Conservation (phyloP, 306 rosid species). For the Urtica urens region DNA sequence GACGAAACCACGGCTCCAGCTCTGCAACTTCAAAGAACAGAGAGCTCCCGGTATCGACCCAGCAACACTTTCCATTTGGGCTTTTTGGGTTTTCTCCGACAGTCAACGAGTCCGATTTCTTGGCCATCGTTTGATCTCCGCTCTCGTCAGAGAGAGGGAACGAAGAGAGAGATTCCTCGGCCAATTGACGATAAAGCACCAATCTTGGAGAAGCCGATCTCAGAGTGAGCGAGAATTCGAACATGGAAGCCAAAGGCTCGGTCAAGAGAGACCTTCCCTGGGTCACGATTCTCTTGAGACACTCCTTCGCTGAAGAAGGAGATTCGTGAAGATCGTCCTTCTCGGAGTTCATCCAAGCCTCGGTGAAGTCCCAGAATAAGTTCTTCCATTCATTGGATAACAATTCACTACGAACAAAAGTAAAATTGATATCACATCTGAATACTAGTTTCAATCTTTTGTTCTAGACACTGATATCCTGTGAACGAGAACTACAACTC, state of each 20-base stretch:
- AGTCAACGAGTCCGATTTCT: conserved; percentile 32
- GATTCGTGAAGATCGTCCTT: conserved; percentile 28
- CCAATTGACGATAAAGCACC: conserved; percentile 73
- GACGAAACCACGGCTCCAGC: conserved; percentile 42
- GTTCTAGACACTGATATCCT: too few species aligned
- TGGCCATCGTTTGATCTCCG: conserved; percentile 14
- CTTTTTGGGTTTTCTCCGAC: conserved; percentile 34
- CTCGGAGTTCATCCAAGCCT: conserved; percentile 48
- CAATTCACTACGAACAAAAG: conserved; percentile 48
- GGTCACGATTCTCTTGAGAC: conserved; percentile 45
- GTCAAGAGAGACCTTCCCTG: conserved; percentile 37
- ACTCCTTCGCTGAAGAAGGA: conserved; percentile 48
- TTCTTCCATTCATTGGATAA: conserved; percentile 54
- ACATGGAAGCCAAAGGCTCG: conserved; percentile 63
- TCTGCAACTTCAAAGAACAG: conserved; percentile 53
- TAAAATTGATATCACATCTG: too few species aligned
- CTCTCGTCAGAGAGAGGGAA: conserved; percentile 56
- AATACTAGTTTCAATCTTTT: too few species aligned
- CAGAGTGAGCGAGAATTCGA: conserved; percentile 69
- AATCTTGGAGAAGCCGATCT: conserved; percentile 85
- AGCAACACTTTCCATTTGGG: conserved; percentile 67
- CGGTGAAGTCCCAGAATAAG: conserved; percentile 68
- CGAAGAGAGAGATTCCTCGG: conserved; percentile 68
- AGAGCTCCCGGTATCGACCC: conserved; percentile 72
- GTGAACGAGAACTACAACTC: too few species aligned